Conservation (phyloP, 441 rosid species). For the Geranium incanum region DNA sequence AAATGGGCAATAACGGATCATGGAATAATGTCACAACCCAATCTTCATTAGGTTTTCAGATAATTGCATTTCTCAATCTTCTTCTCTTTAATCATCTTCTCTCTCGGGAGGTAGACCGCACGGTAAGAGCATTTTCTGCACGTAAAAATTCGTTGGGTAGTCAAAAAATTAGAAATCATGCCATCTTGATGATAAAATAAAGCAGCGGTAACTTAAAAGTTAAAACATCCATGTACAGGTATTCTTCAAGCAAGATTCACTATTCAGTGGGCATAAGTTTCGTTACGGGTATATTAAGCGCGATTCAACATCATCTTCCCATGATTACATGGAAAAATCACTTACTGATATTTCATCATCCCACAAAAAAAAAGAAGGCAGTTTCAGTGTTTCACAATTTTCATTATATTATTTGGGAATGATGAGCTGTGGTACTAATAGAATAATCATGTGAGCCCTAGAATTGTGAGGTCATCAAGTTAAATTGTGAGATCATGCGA, state of each 20-base stretch:
- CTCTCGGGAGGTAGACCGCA: conserved; percentile 94
- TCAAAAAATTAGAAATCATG: neutral
- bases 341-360: neutral
- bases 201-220: neutral
- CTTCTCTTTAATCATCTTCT: conserved; percentile 90
- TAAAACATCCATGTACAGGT: neutral
- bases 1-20: neutral
- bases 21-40: neutral
- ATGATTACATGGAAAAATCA: neutral
- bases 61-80: conserved; percentile 37
- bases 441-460: no score
- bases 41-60: neutral
- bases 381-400: no score
- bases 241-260: neutral
- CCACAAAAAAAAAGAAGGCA: neutral
- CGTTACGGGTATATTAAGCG: neutral
- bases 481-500: neutral
- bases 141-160: conserved; percentile 9
- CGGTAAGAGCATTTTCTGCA: conserved; percentile 92
- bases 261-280: neutral
- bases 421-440: no score
- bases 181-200: neutral
- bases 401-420: no score
- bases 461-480: no score
- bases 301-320: neutral